A percentile compares a stretch with the other conserved stretches of the same genome.
These are phyloP conservation scores for Thyridium curvatum DNA, from an alignment of 2,329 filamentous ascomycete species.

Conservation along the genomic window DNA sequence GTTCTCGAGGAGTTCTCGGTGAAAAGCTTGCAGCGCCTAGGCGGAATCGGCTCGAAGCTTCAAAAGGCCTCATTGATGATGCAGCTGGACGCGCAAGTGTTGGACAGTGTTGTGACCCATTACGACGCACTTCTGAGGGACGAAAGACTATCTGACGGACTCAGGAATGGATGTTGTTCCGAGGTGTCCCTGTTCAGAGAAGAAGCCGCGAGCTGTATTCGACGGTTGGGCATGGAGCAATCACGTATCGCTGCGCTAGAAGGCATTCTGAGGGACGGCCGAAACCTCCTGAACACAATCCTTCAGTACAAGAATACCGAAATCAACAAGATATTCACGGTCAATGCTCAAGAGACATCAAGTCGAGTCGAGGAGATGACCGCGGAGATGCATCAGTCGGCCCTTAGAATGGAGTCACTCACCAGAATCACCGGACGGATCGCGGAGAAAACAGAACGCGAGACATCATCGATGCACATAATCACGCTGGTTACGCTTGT, in stretches of 20 bases:
- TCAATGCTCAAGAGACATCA: background rate
- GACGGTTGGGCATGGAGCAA: background rate
- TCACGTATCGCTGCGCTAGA: background rate
- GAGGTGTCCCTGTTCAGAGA: background rate
- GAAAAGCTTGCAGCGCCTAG: conserved; percentile 1
- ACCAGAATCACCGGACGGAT: background rate
- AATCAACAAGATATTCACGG: background rate
- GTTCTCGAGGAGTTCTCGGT: conserved; percentile 1
- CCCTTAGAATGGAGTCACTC: background rate
- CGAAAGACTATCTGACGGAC: background rate
- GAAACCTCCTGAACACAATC: background rate
- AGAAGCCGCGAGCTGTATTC: background rate
- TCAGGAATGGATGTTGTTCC: background rate
- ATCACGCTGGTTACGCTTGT: conserved; percentile 2
- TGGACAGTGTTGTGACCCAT: background rate
- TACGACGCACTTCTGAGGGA: background rate
- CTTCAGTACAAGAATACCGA: conserved; percentile 1
- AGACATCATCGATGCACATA: conserved; percentile 2
- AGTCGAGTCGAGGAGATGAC: background rate
- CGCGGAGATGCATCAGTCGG: background rate
- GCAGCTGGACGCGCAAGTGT: background rate
- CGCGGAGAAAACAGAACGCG: background rate
- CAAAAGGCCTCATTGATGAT: background rate
- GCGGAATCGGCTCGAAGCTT: background rate
- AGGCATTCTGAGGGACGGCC: background rate